Base-by-base conservation (phyloP, 805 yeast genomes). In the Wickerhamomyces chaumierensis region DNA sequence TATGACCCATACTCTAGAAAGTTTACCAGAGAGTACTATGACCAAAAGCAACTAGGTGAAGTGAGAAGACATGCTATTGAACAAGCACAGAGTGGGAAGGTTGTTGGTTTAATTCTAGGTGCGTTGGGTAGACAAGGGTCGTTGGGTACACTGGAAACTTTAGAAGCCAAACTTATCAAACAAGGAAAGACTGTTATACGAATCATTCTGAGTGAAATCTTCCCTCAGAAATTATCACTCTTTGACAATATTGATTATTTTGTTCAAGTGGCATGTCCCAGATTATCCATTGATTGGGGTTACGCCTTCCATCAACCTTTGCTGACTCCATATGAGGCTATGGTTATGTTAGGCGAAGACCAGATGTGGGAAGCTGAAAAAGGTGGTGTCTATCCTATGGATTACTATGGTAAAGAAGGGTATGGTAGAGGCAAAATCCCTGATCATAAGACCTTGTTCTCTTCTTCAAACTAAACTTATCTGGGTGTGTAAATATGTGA, bases 251-350 rank as follows among this genome's bases (percentile, higher is more conserved):
- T 90, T 15, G 98, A 92, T 59, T 94, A 88, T 2, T 92, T 92
- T 68, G 83, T 92, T 13, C 98, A 92, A 60, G 95, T 92, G 3
- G 98, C 98, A 1, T 92, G 98, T 56, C 98, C 98, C 0, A 68
- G 98, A 51, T 63, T 92, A 35, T 85, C 95, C 2, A 90, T 92
- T 33, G 98, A 92, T 58, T 92, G 98, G 98, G 98, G 98, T 0
- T 92, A 92, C 57, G 98, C 98, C 0, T 92, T 92, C 54, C 77
- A 78, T 42, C 83, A 82, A 53, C 98, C 98, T 0, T 62, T 92
- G 33, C 61, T 92, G 41, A 90, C 98, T 0, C 98, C 98, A 0
- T 92, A 92, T 56, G 98, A 92, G 55, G 86, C 96, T 0, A 86
- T 84, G 85, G 95, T 88, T 5, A 71, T 87, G 70, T 58, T 92